These are phyloP conservation scores for Cytospora schulzeri DNA, from an alignment of 2,329 filamentous ascomycete genomes.

Conservation along the genomic window DNA sequence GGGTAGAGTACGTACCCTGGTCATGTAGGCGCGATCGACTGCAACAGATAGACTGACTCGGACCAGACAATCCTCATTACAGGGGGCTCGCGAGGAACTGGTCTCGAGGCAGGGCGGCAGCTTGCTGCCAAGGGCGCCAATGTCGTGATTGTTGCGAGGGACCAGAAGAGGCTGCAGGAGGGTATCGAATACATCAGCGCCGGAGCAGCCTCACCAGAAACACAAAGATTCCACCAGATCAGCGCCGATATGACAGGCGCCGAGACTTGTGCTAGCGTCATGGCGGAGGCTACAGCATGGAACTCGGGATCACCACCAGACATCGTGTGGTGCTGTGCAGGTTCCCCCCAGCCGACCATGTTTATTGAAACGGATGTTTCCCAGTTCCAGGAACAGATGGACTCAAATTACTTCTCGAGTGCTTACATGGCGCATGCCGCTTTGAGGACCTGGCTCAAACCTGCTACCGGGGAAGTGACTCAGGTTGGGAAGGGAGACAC, in stretches of 20 bases:
- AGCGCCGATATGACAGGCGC: slow-evolving; percentile 64
- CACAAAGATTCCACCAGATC: slow-evolving; percentile 66
- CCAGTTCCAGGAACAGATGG: slow-evolving; percentile 40
- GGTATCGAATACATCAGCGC: slow-evolving; percentile 50
- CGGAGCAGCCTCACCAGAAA: slow-evolving; percentile 39
- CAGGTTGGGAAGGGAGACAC: background rate
- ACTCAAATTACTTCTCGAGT: slow-evolving; percentile 44
- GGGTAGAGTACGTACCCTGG: slow-evolving; percentile 9
- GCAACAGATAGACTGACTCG: slow-evolving; percentile 19
- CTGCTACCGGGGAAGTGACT: background rate
- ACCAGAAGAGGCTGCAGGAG: slow-evolving; percentile 70
- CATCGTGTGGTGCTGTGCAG: slow-evolving; percentile 68
- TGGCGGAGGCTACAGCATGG: slow-evolving; percentile 63
- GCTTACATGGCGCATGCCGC: slow-evolving; percentile 43
- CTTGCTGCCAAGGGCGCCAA: slow-evolving; percentile 84
- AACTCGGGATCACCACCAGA: slow-evolving; percentile 62
- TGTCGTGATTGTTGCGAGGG: slow-evolving; percentile 82
- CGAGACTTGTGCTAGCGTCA: slow-evolving; percentile 57
- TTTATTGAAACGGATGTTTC: slow-evolving; percentile 42
- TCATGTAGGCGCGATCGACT: background rate
- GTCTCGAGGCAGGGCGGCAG: slow-evolving; percentile 71
- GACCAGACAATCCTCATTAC: slow-evolving; percentile 82
- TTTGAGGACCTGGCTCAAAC: slow-evolving; percentile 35
- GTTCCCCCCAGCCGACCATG: slow-evolving; percentile 56
- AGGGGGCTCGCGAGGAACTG: slow-evolving; percentile 92